These are phyloP conservation scores for Citrus glauca DNA, from an alignment of 345 rosid species.

Conservation along the genomic window DNA sequence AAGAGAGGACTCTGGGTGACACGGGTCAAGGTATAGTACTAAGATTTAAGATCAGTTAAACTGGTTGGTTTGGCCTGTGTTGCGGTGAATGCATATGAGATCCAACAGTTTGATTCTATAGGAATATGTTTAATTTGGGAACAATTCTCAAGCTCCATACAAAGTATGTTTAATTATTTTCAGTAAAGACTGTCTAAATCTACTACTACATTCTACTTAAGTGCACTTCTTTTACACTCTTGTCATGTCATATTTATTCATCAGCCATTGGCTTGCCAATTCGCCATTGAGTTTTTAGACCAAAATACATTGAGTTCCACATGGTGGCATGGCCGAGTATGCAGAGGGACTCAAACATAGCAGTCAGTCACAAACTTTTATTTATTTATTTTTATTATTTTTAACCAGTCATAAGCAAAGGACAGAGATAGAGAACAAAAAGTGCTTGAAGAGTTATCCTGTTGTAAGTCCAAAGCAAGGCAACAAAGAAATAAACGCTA, in stretches of 20 bases:
- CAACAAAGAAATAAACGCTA: neutral
- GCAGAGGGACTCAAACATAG: neutral
- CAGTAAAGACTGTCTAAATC: neutral
- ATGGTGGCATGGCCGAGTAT: neutral
- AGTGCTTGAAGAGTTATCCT: neutral
- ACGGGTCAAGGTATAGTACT: too few relatives aligned
- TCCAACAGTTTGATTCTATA: too few relatives aligned
- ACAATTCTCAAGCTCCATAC: too few relatives aligned
- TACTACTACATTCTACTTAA: neutral
- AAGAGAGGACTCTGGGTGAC: too few relatives aligned
- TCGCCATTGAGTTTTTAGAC: neutral
- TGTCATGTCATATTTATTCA: neutral
- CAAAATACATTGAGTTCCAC: neutral
- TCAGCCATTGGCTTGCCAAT: neutral
- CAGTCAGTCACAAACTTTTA: neutral
- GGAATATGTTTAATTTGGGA: too few relatives aligned
- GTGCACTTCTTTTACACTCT: neutral
- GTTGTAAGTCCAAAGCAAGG: neutral
- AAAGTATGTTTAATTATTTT: too few relatives aligned
- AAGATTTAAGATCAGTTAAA: too few relatives aligned
- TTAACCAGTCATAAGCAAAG: neutral
- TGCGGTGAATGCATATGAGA: too few relatives aligned
- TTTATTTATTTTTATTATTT: too few relatives aligned
- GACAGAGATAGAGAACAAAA: neutral
- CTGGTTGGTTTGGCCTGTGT: too few relatives aligned